Conservation (phyloP, 805 yeast genomes). For the Metschnikowia cerradonensis region DNA sequence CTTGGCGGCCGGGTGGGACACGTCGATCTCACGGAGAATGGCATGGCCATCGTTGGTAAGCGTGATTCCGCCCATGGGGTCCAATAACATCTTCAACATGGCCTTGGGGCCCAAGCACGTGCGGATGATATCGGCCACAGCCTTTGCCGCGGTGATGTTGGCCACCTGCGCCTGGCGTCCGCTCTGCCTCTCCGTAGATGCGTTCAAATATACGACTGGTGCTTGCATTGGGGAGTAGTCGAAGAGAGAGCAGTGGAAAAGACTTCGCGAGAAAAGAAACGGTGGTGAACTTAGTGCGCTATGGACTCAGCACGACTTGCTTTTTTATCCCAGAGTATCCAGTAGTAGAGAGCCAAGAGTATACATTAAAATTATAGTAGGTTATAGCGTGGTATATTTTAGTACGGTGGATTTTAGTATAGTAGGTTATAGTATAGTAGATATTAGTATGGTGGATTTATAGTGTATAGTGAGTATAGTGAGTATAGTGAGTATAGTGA, state of each 20-base stretch:
- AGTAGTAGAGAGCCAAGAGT: too few species aligned
- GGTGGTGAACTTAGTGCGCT: background rate
- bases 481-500: too few species aligned
- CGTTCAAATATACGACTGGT: slow-evolving; percentile 52
- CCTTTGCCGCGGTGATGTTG: slow-evolving; percentile 98
- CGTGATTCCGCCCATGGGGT: slow-evolving; percentile 95
- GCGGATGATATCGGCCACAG: slow-evolving; percentile 95
- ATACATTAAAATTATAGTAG: too few species aligned
- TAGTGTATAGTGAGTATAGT: too few species aligned
- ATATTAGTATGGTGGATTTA: too few species aligned
- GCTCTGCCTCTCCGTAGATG: slow-evolving; percentile 86
- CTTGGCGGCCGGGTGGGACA: slow-evolving; percentile 98
- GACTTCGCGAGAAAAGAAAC: background rate
- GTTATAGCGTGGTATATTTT: too few species aligned
- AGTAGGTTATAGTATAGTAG: too few species aligned
- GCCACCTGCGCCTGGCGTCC: slow-evolving; percentile 97
- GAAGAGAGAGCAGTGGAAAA: background rate
- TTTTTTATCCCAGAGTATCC: too few species aligned
- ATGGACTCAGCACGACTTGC: background rate
- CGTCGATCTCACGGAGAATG: slow-evolving; percentile 92
- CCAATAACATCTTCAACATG: slow-evolving; percentile 95
- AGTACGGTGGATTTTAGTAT: too few species aligned
- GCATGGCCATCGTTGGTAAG: slow-evolving; percentile 99
- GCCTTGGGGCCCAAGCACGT: slow-evolving; percentile 99
- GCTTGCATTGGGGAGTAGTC: slow-evolving; percentile 36